Evolutionary conservation across 768 basidiomycete species (phyloP), one percentile per base, ranked within the genome.

Genomic region (Psilocybe cyanescens): DNA sequence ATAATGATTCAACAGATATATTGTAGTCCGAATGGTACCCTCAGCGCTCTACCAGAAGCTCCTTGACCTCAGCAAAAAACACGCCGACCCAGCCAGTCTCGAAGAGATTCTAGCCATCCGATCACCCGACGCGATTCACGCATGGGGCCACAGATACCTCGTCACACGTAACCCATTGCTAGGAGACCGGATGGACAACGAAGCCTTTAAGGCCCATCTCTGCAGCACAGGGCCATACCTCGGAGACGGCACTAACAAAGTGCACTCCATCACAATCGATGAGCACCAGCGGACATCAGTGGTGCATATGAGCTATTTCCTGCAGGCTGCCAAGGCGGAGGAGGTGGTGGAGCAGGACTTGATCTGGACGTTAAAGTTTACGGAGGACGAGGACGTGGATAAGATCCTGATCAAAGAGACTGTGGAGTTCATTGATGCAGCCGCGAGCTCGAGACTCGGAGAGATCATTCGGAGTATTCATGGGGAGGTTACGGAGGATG

Each of bases 121-220:
- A 16, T 28, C 54, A 24, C 24, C 33, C 16, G 37, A 45, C 11
- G 54, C 54, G 4, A 39, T 55, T 17, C 54, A 55, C 37, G 54
- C 54, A 28, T 55, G 54, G 54, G 54, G 54, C 6, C 54, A 55
- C 28, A 39, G n/a, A 7, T 55, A 55, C 54, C 54, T 55, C 54
- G 39, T 55, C 19, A 41, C 54, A 14, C 54, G 54, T 16, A 39
- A 55, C 8, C 54, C 54, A 7, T 19, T 37, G 17, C 54, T 55
- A 14, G 37, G 19, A 3, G 54, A 55, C 2, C 11, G 33, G 8
- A 55, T 55, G 54, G 54, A 55, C 37, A 55, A 55, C 39, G 29
- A 28, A 39, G 35, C 35, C 1, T 55, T 55, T 39, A 41, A 55
- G 24, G 54, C 54, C 35, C 54, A 55, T 39, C 37, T 55, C 16